Evolutionary conservation across 257 asterid genomes (phyloP).

Genomic region (Forsythia suspensa): DNA sequence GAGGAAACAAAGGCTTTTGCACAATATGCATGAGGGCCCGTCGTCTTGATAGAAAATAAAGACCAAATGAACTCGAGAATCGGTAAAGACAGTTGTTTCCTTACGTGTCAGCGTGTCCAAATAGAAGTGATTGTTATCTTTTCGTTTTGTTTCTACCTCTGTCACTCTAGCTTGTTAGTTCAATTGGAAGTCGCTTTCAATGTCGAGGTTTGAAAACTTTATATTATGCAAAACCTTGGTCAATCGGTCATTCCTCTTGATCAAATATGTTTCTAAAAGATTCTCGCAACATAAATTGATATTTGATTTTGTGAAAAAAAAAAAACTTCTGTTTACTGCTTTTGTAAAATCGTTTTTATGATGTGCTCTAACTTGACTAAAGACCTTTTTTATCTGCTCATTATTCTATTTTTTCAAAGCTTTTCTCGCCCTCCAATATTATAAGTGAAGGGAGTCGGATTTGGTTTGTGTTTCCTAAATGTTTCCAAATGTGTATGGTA

Average conservation of each 20-base stretch:
- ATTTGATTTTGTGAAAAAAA: too few relatives aligned
- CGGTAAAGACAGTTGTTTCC: constrained; percentile 38
- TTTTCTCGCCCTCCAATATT: background rate
- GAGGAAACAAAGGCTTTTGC: constrained; percentile 93
- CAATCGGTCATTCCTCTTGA: too few relatives aligned
- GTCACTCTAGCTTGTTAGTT: background rate
- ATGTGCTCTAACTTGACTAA: background rate
- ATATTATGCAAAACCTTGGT: background rate
- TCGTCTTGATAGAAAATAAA: constrained; percentile 82
- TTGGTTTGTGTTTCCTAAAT: constrained; percentile 14
- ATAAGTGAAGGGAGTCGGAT: background rate
- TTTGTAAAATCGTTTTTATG: background rate
- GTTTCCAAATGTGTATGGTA: background rate
- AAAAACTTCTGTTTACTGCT: too few relatives aligned
- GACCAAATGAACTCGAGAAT: constrained; percentile 59
- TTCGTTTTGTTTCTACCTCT: background rate
- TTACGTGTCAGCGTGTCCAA: too few relatives aligned
- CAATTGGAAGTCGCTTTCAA: background rate
- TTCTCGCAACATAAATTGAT: too few relatives aligned
- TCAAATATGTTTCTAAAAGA: too few relatives aligned
- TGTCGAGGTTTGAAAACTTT: background rate
- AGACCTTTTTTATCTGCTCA: background rate
- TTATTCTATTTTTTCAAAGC: background rate
- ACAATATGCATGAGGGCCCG: constrained; percentile 76
- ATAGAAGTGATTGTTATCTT: background rate